Base-by-base conservation (phyloP, 192 early-diverging fungal species). In the Irineochytrium annulatum region DNA sequence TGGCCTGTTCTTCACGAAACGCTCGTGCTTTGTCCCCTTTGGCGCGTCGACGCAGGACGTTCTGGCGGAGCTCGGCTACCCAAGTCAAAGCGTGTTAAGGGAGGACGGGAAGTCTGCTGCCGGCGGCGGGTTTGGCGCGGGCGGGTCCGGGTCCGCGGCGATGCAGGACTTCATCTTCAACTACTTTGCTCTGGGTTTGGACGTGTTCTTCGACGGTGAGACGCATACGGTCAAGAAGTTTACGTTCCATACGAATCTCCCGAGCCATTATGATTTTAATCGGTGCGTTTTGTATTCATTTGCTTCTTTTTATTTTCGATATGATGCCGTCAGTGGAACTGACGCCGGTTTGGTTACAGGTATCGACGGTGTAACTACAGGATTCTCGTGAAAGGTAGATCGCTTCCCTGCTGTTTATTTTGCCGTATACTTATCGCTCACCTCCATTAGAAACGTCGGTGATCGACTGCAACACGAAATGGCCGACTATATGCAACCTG, bases 41-140 rank as follows among this genome's bases (percentile, higher is more conserved):
- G 74, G 72, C 1, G 80, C 81, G 0, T 80, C 84, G 6, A 72
- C 82, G 1, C 89, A 91, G 48, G 86, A 91, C 64, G 74, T 91
- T 6, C 46, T 91, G 29, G 78, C 84, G 3, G 86, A 86, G 56
- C 62, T 91, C 16, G 89, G 89, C 1, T 71, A 78, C 30, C 86
- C 89, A 0, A 71, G 78, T 4, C 62, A 74, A 20, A 69, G 80
- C 1, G 82, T 86, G 29, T 82, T 77, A 48, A 89, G 87, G 63
- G 77, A 86, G 52, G 82, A 86, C 28, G 87, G 88, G 52, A 81
- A 86, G 65, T 87, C 89, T 84, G 72, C 75, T 31, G 89, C 89
- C 19, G 85, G 87, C 44, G 78, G 76, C 19, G 73, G 69, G 2
- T 60, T 35, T 17, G 69, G 63, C 35, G 71, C 68, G 28, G 31